A percentile compares a stretch with the other conserved stretches of the same genome.
Conservation (phyloP, 805 yeast species). For the Wilhelminamyces savonicus region DNA sequence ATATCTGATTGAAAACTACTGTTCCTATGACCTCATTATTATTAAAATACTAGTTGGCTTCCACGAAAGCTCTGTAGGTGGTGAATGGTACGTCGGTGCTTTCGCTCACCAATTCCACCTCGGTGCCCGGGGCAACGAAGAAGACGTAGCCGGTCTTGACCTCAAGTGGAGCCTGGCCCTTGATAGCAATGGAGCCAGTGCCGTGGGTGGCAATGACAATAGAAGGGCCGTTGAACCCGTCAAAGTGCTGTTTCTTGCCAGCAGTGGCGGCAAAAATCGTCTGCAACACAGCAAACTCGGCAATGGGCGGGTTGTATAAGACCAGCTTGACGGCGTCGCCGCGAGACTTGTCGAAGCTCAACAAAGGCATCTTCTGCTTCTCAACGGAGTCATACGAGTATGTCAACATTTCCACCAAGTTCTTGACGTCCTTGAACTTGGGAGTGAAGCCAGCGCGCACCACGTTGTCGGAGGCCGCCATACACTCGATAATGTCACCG, state of each 20-base stretch:
- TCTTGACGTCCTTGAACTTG: conserved; percentile 91
- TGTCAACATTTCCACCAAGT: conserved; percentile 85
- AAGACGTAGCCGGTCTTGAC: conserved; percentile 73
- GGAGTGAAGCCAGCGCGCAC: conserved; percentile 99
- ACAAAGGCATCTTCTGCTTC: conserved; percentile 83
- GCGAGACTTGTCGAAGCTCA: conserved; percentile 47
- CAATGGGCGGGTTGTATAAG: conserved; percentile 93
- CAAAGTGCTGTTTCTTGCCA: conserved; percentile 48
- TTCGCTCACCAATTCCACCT: conserved; percentile 51
- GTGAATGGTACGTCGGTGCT: conserved; percentile 50
- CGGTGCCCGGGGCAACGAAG: conserved; percentile 75
- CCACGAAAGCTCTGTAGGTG: conserved; percentile 87
- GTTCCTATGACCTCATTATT: too few species aligned
- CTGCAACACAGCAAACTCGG: conserved; percentile 90
- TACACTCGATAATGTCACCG: conserved; percentile 98
- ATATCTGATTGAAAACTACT: too few species aligned
- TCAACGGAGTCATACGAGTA: conserved; percentile 84
- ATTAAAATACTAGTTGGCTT: too few species aligned
- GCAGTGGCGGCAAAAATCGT: conserved; percentile 49
- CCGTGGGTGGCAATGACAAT: conserved; percentile 83
- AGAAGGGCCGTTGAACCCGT: conserved; percentile 78
- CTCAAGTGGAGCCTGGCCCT: conserved; percentile 28
- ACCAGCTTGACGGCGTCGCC: conserved; percentile 59
- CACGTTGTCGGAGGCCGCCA: conserved; percentile 99
- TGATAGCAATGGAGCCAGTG: conserved; percentile 49